phyloP scores from a whole-genome alignment of 768 basidiomycete species.

The Wakefieldia striispora region DNA sequence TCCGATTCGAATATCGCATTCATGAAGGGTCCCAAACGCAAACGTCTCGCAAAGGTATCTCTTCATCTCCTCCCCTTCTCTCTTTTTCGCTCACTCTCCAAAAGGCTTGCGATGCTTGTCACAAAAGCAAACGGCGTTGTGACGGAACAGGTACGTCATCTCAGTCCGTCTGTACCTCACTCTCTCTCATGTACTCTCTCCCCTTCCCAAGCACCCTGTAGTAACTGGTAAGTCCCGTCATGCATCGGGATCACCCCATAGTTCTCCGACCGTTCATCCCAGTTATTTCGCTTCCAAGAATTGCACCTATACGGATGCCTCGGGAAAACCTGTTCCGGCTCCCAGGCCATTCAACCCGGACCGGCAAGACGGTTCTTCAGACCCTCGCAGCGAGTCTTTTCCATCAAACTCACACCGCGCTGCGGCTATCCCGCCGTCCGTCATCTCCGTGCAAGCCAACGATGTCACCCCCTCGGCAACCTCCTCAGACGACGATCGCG shows the following conservation, averaged over 20 bases:
- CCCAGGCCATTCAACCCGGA: slow-evolving; percentile 52
- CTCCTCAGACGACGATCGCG: slow-evolving; percentile 41
- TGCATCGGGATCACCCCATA: not conserved
- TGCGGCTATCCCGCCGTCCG: slow-evolving; percentile 14
- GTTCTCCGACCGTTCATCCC: slow-evolving; percentile 10
- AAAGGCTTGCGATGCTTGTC: slow-evolving; percentile 77
- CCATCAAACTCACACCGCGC: slow-evolving; percentile 16
- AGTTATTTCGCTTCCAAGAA: slow-evolving; percentile 81
- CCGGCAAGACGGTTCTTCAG: slow-evolving; percentile 25
- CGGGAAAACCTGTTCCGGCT: slow-evolving; percentile 78
- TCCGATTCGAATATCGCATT: slow-evolving; percentile 38
- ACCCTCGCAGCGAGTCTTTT: slow-evolving; percentile 21
- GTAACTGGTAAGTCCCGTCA: slow-evolving; percentile 60
- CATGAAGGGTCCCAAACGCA: slow-evolving; percentile 52
- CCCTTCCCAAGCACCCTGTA: slow-evolving; percentile 60
- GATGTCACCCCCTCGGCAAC: slow-evolving; percentile 12
- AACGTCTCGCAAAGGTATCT: slow-evolving; percentile 50
- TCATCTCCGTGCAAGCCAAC: slow-evolving; percentile 7
- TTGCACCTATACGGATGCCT: slow-evolving; percentile 78
- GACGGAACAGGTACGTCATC: slow-evolving; percentile 67
- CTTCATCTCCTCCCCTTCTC: not conserved
- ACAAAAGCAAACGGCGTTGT: slow-evolving; percentile 81
- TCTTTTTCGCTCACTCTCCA: slow-evolving; percentile 8
- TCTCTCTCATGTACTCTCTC: slow-evolving; percentile 2
- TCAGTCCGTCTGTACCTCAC: slow-evolving; percentile 1